Conservation (phyloP, 169 alveolate species). For the Cryptosporidium parvum region DNA sequence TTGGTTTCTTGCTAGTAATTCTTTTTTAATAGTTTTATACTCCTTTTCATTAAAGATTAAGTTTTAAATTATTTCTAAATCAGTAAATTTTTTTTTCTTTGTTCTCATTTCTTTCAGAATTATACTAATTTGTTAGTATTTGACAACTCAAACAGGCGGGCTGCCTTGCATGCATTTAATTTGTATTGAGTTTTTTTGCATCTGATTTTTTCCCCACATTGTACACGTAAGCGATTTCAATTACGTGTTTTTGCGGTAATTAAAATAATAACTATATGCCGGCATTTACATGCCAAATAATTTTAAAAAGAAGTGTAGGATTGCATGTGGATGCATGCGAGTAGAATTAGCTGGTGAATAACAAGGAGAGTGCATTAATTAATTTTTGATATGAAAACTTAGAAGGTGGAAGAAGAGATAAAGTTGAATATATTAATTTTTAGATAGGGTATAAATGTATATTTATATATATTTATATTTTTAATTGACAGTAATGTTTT, state of each 20-base stretch:
- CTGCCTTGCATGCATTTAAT: neutral
- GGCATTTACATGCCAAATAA: constrained; percentile 1
- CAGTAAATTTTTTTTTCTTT: no score
- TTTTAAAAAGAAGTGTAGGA: neutral
- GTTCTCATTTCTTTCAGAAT: no score
- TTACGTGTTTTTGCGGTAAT: neutral
- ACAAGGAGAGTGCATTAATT: neutral
- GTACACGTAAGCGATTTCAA: neutral
- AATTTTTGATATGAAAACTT: neutral
- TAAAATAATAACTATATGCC: neutral
- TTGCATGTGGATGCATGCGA: constrained; percentile 3
- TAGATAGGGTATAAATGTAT: neutral
- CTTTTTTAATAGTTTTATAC: no score
- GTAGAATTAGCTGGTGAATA: neutral
- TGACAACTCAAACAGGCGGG: neutral
- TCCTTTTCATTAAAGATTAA: no score
- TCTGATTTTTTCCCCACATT: constrained; percentile 13
- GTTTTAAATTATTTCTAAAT: no score
- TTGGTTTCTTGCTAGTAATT: no score
- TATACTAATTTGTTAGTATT: no score
- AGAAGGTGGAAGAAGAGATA: neutral
- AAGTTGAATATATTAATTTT: no score
- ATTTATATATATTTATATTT: no score
- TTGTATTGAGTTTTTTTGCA: neutral
- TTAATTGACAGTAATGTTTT: neutral